A percentile compares a stretch with the other conserved stretches of the same genome.
These are phyloP conservation scores for Gillenia trifoliata DNA, from an alignment of 306 rosid species.

Conservation along the genomic window DNA sequence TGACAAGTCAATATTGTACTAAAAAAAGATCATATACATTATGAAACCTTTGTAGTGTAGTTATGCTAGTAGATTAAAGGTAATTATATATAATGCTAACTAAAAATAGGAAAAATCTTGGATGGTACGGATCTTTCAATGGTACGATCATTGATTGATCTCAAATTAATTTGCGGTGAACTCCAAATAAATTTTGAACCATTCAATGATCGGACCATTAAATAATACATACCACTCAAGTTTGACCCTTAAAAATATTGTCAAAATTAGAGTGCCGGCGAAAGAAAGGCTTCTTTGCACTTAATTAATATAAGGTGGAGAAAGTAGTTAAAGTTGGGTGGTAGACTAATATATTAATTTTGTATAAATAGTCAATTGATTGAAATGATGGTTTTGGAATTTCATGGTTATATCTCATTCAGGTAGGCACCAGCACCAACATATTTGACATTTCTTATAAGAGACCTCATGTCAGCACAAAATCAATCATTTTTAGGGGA, in stretches of 20 bases:
- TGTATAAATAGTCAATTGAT: background rate
- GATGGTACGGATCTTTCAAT: too few relatives aligned
- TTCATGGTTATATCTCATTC: background rate
- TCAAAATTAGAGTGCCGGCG: slow-evolving; percentile 12
- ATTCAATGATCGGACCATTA: too few relatives aligned
- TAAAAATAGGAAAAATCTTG: too few relatives aligned
- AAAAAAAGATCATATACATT: too few relatives aligned
- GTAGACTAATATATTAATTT: background rate
- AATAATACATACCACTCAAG: too few relatives aligned
- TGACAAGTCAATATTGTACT: too few relatives aligned
- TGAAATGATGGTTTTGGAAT: background rate
- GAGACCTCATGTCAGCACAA: background rate
- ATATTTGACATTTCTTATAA: background rate
- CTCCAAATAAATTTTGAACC: too few relatives aligned
- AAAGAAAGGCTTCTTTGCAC: background rate
- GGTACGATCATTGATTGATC: too few relatives aligned
- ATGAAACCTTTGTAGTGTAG: background rate
- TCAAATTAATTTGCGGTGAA: too few relatives aligned
- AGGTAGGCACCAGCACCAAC: background rate
- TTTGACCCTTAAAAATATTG: too few relatives aligned
- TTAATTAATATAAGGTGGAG: background rate
- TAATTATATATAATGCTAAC: background rate
- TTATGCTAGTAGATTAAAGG: background rate
- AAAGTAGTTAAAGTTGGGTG: background rate
- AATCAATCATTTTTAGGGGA: background rate